Base-by-base conservation (phyloP, 2,329 filamentous ascomycete genomes). In the Zymoseptoria tritici region DNA sequence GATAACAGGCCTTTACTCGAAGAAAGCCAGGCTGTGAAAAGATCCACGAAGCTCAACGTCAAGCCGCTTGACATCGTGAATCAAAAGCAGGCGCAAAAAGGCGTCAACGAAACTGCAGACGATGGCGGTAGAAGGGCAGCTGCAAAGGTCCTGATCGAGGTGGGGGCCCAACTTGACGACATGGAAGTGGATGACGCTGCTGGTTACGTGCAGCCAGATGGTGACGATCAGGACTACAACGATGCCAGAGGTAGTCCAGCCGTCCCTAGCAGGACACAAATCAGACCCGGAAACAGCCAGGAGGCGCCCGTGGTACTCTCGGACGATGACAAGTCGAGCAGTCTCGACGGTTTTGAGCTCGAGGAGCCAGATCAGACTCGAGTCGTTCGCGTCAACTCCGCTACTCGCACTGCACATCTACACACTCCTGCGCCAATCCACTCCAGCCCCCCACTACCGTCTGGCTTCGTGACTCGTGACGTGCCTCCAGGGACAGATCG, bases 341-440 rank as follows among this genome's bases (percentile, higher is more conserved):
- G 54, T 49, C 29, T 24, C 24, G 29, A 16, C 26, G 52, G 26
- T 11, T 24, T 11, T 19, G 36, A 46, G 16, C 3, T 11, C 16
- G 36, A n/a, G 36, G 11, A 46, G 36, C 13, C 13, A 7, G 16
- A 46, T 42, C 11, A 42, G 11, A 16, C 36, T 16, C 1, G 36
- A 13, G 36, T 42, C 36, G 4, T n/a, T n/a, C 13, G 4, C 13
- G 4, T 16, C 16, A 5, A 46, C 36, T n/a, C 36, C 16, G 2
- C 5, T n/a, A n/a, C 36, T 46, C 36, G 36, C 16, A 46, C 36
- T 16, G 51, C 49, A 2, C 46, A 60, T n/a, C 57, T 55, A 11
- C n/a, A 55, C 16, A 67, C 64, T n/a, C 66, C 62, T 20, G 62
- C 63, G 21, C 9, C n/a, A 20, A 46, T 61, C 9, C 51, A 24